A percentile compares a stretch with the other conserved stretches of the same genome.
Evolutionary conservation across 106 monocot species (phyloP).

Genomic region (Allium sativum): DNA sequence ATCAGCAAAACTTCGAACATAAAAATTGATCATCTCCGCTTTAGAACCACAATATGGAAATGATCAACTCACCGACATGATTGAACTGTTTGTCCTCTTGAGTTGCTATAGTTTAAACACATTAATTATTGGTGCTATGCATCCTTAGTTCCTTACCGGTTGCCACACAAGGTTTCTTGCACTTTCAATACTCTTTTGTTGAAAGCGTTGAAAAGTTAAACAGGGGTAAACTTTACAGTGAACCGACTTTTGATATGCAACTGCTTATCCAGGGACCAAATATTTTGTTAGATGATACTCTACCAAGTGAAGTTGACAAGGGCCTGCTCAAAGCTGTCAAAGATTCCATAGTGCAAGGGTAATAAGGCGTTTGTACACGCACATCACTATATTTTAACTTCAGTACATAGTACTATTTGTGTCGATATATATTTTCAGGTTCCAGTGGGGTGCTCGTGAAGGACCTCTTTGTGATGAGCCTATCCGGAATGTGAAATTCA

Average conservation of each 20-base stretch:
- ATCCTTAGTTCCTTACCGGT: too few relatives aligned
- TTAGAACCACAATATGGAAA: too few relatives aligned
- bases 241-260: background rate
- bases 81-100: too few relatives aligned
- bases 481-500: conserved; percentile 95
- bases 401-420: background rate
- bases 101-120: too few relatives aligned
- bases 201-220: too few relatives aligned
- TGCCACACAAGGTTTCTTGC: too few relatives aligned
- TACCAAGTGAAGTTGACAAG: conserved; percentile 91
- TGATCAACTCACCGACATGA: too few relatives aligned
- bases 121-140: too few relatives aligned
- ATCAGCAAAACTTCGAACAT: too few relatives aligned
- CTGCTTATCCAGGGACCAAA: conserved; percentile 63
- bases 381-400: background rate
- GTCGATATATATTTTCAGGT: conserved; percentile 23
- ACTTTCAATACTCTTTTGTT: too few relatives aligned
- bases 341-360: conserved; percentile 98
- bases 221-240: too few relatives aligned
- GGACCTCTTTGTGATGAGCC: conserved; percentile 99
- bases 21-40: too few relatives aligned
- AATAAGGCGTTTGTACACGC: conserved; percentile 19
- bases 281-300: conserved; percentile 85
- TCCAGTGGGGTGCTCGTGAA: conserved; percentile 98
- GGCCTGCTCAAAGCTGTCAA: conserved; percentile 75